Evolutionary conservation across 805 yeast genomes (phyloP), one percentile per base, ranked within the genome.

Genomic region (Wickerhamomyces rabaulensis): DNA sequence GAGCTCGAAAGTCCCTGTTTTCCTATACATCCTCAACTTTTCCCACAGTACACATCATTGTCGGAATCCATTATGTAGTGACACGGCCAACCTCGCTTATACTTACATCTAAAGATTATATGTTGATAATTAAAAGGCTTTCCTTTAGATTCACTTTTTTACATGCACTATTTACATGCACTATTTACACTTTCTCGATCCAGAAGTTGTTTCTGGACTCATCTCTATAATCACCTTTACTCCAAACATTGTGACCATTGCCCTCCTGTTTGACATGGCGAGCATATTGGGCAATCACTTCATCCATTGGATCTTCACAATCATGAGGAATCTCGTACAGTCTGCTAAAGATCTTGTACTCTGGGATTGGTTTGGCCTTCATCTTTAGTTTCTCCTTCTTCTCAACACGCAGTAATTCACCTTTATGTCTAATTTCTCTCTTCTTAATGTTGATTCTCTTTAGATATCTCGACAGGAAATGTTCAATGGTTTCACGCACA

Each of bases 401-500:
- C 13, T 47, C 46, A 4, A 44, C 43, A 41, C 47, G 47, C 15
- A 40, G 40, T 10, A 43, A 26, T 35, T 38, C 16, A 4, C 53
- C 52, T 26, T 43, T 47, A 19, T 45, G 62, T 56, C 5, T 54
- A 19, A 16, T 52, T 20, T 25, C 40, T 29, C 45, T 52, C 35
- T 66, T 64, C n/a, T 68, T 62, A 0, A 71, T 56, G 38, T 66
- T 66, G 4, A 42, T 21, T 16, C 46, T 37, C 44, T 58, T 58
- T 20, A 56, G 6, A 31, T 58, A 58, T 8, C 58, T 42, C 2
- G 69, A 58, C 38, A 69, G 63, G 56, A 68, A 71, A 39, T 65
- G 62, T 31, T 66, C 69, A 29, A 80, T 63, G 0, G 84, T 81
- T 51, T 73, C 77, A 36, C 91, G 63, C 1, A 82, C 67, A 29